Base-by-base conservation (phyloP, 1,139 yeast species). In the Candida sp. region DNA sequence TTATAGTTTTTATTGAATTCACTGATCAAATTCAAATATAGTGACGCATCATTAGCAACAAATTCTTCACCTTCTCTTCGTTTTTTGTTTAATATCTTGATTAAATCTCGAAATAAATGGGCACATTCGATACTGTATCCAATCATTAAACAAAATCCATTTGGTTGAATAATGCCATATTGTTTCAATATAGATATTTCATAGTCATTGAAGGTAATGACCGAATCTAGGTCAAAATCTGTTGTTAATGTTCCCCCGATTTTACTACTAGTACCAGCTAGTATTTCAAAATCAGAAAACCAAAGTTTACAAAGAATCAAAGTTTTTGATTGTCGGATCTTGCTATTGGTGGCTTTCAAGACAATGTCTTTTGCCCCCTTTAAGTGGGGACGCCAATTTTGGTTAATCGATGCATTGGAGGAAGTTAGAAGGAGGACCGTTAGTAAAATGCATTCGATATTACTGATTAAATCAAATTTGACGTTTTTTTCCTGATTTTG, bases 321-420 rank as follows among this genome's bases (percentile, higher is more conserved):
- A 6, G 69, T 60, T 22, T 65, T 58, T n/a, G 70, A 58, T 58
- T 49, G 55, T 12, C 58, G 45, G 6, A 53, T 51, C 33, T 50
- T 54, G 19, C 52, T 44, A 33, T 44, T 46, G 7, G 66, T 70
- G 19, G 77, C 70, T 46, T 79, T 79, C 43, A 82, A 64, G 36
- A 80, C 63, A 15, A 83, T 63, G 49, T 81, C 85, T 45, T 82
- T 81, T 0, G 87, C 88, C 22, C 87, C 88, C 49, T 77, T 69
- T 42, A 84, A 62, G 63, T 83, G 89, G 0, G 87, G 81, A 49
- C 88, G 68, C 89, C 89, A 84, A 49, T 79, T 77, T 41, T 80
- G 79, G 55, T 77, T 76, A 1, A 81, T 70, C n/a, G 82, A 69
- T 0, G 87, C 87, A 54, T 84, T 81, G 44, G 83, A 84, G 48